A percentile compares a stretch with the other conserved stretches of the same genome.
phyloP scores from a whole-genome alignment of 306 rosid genomes.

The Cucumis cinereus region DNA sequence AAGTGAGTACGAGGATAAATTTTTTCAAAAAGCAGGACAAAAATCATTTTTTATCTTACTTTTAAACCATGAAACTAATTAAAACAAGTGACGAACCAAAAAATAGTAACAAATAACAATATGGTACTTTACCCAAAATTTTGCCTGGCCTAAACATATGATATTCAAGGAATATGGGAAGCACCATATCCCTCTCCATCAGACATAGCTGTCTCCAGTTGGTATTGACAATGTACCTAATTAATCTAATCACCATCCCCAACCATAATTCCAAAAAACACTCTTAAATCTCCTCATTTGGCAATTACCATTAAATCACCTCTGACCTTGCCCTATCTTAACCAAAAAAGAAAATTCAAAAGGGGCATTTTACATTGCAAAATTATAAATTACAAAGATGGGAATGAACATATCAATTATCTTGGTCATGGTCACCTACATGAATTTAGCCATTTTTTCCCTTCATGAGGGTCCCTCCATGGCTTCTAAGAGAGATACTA shows the following conservation, averaged over 20 bases:
- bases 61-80: too few species aligned
- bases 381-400: slow-evolving; percentile 5
- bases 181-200: neutral
- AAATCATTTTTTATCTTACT: too few species aligned
- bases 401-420: neutral
- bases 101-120: too few species aligned
- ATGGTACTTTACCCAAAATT: neutral
- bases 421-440: neutral
- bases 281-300: neutral
- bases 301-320: neutral
- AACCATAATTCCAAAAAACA: neutral
- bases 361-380: neutral
- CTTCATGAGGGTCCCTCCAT: neutral
- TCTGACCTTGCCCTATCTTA: neutral
- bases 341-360: neutral
- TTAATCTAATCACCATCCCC: neutral
- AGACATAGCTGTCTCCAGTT: neutral
- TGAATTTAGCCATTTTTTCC: neutral
- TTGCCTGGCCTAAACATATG: neutral
- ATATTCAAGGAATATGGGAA: neutral
- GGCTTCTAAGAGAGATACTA: slow-evolving; percentile 4
- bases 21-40: too few species aligned
- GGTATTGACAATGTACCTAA: neutral
- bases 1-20: too few species aligned
- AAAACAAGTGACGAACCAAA: too few species aligned